phyloP scores from a whole-genome alignment of 768 basidiomycete genomes.

The Filobasidium floriforme region DNA sequence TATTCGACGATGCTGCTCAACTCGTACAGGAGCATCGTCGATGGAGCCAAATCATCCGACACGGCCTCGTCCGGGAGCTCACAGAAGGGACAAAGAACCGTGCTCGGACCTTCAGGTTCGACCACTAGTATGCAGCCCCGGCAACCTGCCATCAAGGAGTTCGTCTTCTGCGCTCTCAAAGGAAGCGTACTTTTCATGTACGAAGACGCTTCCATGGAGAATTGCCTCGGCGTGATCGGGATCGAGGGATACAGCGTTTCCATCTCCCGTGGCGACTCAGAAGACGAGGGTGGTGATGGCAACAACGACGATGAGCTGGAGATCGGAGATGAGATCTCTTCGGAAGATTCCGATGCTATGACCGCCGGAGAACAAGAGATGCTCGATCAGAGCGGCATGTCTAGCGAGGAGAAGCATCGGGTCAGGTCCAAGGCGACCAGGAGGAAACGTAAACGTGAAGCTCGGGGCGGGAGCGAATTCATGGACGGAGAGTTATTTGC shows the following conservation, averaged over 20 bases:
- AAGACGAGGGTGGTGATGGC: slow-evolving; percentile 55
- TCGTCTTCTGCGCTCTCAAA: slow-evolving; percentile 88
- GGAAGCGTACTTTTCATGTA: slow-evolving; percentile 85
- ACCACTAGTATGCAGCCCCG: background rate
- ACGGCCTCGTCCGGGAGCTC: background rate
- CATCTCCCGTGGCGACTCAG: slow-evolving; percentile 47
- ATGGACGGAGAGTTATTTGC: slow-evolving; percentile 84
- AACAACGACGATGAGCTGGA: slow-evolving; percentile 31
- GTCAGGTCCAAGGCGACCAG: background rate
- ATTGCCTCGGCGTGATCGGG: slow-evolving; percentile 86
- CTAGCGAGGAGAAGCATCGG: background rate
- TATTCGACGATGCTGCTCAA: slow-evolving; percentile 12
- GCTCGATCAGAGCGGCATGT: background rate
- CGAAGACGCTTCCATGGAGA: slow-evolving; percentile 82
- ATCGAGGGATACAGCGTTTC: slow-evolving; percentile 67
- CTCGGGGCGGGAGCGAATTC: slow-evolving; percentile 31
- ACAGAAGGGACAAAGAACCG: background rate
- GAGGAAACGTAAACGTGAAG: background rate
- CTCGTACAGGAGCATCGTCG: slow-evolving; percentile 14
- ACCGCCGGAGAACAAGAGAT: background rate
- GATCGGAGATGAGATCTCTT: background rate
- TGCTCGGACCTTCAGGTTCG: background rate
- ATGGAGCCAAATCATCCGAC: background rate
- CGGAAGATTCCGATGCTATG: background rate
- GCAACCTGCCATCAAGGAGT: slow-evolving; percentile 60